Conservation (phyloP, 352 stramenopile species). For the Globisporangium abappressorium region DNA sequence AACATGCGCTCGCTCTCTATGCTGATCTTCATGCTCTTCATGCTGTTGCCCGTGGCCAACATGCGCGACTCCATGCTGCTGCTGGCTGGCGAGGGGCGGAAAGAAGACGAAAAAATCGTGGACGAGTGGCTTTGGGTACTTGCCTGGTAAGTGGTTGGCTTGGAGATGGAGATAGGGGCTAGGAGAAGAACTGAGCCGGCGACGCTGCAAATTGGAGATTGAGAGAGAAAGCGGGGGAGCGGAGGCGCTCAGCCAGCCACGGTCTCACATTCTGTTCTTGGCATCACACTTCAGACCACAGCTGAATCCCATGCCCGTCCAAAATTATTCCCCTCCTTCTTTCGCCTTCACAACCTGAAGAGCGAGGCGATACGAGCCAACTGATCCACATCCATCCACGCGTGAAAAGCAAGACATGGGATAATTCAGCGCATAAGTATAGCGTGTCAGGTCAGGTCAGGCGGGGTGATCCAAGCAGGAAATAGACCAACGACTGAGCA, state of each 20-base stretch:
- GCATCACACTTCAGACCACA: not conserved
- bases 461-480: not conserved
- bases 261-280: not conserved
- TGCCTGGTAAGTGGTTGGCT: not conserved
- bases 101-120: slow-evolving; percentile 9
- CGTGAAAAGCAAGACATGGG: not conserved
- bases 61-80: slow-evolving; percentile 57
- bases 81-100: slow-evolving; percentile 1
- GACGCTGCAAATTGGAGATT: slow-evolving; percentile 7
- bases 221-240: not conserved
- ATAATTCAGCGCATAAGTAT: not conserved
- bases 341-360: no score
- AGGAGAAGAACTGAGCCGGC: not conserved
- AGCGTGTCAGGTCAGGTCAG: not conserved
- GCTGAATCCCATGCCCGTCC: not conserved
- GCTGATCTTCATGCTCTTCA: slow-evolving; percentile 83
- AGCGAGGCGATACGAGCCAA: not conserved
- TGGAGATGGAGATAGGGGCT: not conserved
- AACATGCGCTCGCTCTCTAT: slow-evolving; percentile 84
- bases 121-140: not conserved
- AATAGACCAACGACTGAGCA: not conserved
- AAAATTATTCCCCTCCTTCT: not conserved
- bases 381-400: not conserved
- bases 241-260: not conserved
- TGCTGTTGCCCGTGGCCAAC: slow-evolving; percentile 51